Percentiles rank a stretch among this genome's conserved stretches.
Conservation (phyloP, 2,329 filamentous ascomycete genomes). For the Apiospora phragmitis region DNA sequence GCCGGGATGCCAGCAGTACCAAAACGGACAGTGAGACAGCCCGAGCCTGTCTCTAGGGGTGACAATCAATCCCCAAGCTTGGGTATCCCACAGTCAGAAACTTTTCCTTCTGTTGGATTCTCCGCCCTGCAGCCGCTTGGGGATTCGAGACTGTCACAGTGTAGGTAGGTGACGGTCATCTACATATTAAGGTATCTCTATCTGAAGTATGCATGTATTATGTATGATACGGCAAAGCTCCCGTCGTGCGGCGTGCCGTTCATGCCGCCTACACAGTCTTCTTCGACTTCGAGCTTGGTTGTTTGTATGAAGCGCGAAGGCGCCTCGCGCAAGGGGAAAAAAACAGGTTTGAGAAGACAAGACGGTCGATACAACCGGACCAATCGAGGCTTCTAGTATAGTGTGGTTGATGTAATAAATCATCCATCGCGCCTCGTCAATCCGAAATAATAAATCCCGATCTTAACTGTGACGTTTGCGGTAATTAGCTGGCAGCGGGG, state of each 20-base stretch:
- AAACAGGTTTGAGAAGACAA: not conserved
- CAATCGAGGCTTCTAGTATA: not conserved
- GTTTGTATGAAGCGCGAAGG: not conserved
- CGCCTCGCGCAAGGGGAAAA: not conserved
- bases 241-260: conserved; percentile 1
- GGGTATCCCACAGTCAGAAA: not conserved
- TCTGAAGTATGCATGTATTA: not conserved
- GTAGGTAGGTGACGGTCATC: not conserved
- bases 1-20: not conserved
- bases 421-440: not conserved
- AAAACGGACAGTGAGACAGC: not conserved
- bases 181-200: not conserved
- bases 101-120: not conserved
- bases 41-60: not conserved
- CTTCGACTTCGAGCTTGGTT: not conserved
- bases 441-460: not conserved
- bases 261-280: not conserved
- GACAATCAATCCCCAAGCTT: not conserved
- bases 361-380: not conserved
- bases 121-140: not conserved
- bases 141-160: not conserved
- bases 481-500: not conserved
- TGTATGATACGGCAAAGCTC: not conserved
- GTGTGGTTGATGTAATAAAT: conserved; percentile 2
- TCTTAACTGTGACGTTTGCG: not conserved